Percentiles rank a stretch among this genome's conserved stretches.
phyloP scores from a whole-genome alignment of 2,329 filamentous ascomycete genomes.

The Neodidymelliopsis sp. region DNA sequence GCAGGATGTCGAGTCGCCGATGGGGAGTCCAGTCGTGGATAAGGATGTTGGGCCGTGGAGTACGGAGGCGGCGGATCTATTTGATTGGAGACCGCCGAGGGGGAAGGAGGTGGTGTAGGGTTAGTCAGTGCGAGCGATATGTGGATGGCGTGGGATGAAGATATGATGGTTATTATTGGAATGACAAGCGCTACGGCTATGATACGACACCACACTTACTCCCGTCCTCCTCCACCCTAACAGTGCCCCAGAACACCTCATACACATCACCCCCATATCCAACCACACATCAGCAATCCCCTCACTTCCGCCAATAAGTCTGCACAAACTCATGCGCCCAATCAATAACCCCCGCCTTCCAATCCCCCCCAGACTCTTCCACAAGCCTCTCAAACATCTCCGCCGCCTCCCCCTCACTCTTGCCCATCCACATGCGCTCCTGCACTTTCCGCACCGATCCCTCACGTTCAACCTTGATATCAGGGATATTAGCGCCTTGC shows the following conservation, averaged over 20 bases:
- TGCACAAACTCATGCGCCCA: conserved; percentile 93
- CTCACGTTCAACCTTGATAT: conserved; percentile 90
- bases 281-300: too few species aligned
- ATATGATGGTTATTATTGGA: too few species aligned
- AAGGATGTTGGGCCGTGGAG: conserved; percentile 72
- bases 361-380: conserved; percentile 81
- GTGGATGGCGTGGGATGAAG: too few species aligned
- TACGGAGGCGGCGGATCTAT: conserved; percentile 70
- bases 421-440: conserved; percentile 90
- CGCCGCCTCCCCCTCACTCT: conserved; percentile 91
- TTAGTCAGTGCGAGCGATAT: too few species aligned
- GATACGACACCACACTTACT: too few species aligned
- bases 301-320: conserved; percentile 75
- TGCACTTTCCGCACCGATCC: conserved; percentile 95
- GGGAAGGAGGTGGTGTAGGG: conserved; percentile 17
- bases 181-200: too few species aligned
- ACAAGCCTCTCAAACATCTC: conserved; percentile 87
- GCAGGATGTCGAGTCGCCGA: conserved; percentile 23
- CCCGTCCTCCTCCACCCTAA: too few species aligned
- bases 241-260: too few species aligned
- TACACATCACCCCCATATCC: too few species aligned
- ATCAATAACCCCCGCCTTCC: conserved; percentile 94
- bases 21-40: conserved; percentile 53
- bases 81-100: conserved; percentile 65
- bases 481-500: conserved; percentile 96